Evolutionary conservation across 2,329 filamentous ascomycete species (phyloP), one percentile per base, ranked within the genome.

Genomic region (Xylaria sp.): DNA sequence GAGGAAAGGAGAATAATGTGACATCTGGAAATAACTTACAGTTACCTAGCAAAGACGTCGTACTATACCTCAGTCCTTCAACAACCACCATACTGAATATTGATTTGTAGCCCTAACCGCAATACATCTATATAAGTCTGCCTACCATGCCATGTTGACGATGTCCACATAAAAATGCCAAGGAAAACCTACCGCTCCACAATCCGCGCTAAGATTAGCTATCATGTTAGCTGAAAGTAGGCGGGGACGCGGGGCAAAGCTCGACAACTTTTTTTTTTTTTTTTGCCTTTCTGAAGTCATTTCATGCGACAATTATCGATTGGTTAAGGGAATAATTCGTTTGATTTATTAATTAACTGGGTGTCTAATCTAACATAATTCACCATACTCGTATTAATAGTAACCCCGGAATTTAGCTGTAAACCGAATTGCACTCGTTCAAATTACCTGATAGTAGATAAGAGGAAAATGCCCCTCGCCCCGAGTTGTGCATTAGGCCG

Each of bases 401-500:
- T 28, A 6, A 23, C 23, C 23, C 2, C 23, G 13, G 26, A 6
- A 23, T 17, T 13, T 4, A 49, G 33, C 9, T 9, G 33, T 33
- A 33, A 33, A 10, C 9, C 33, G 7, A 33, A 10, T 33, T 33
- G 33, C 2, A 33, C 33, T 33, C 7, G 33, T 10, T 33, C 7
- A 33, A 33, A 33, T 28, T 23, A 11, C 31, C 26, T 15, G 3
- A 53, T n/a, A n/a, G 26, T 15, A 33, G 15, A 53, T 53, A 26
- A 15, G 15, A 33, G 31, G n/a, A 60, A 67, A 59, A 49, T 70
- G 67, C 69, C 69, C 69, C 69, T 71, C 67, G 49, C 67, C 65
- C 51, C 69, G 67, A 46, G 40, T 69, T 59, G 23, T 65, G 67
- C 69, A 64, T 66, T 51, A 49, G 23, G 31, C 53, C 42, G 57